Evolutionary conservation across 2,329 filamentous ascomycete genomes (phyloP).

Genomic region (Cercospora sp.): DNA sequence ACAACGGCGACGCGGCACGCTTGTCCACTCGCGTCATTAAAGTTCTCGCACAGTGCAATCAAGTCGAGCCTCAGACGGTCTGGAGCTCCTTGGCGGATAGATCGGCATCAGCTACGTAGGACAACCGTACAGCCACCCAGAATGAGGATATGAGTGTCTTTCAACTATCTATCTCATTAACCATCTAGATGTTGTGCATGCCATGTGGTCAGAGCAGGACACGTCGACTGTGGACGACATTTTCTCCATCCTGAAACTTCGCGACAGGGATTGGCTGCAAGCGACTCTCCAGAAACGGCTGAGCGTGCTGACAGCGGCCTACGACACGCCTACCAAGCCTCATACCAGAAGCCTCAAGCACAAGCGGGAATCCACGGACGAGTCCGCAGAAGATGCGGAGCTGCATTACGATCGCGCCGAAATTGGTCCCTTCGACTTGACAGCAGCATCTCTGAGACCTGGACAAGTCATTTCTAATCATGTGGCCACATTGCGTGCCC

Average conservation of each 20-base stretch:
- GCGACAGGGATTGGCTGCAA: conserved; percentile 16
- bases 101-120: conserved; percentile 9
- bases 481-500: conserved; percentile 18
- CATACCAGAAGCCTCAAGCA: conserved; percentile 6
- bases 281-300: conserved; percentile 13
- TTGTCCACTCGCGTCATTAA: not conserved
- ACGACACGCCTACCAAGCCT: not conserved
- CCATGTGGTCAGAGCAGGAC: conserved; percentile 15
- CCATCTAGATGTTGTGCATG: not conserved
- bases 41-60: not conserved
- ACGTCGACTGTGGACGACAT: conserved; percentile 15
- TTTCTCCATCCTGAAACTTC: conserved; percentile 8
- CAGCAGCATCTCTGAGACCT: conserved; percentile 7
- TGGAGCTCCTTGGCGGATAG: conserved; percentile 3
- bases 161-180: not conserved
- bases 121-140: not conserved
- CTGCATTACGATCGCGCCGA: not conserved
- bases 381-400: not conserved
- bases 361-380: conserved; percentile 11
- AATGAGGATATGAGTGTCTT: not conserved
- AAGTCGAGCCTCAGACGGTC: conserved; percentile 1
- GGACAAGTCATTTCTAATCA: conserved; percentile 17
- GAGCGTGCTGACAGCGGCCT: not conserved
- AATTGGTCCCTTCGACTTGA: conserved; percentile 22
- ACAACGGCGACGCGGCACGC: not conserved